Evolutionary conservation across 306 rosid species (phyloP).

Genomic region (Oemleria cerasiformis): DNA sequence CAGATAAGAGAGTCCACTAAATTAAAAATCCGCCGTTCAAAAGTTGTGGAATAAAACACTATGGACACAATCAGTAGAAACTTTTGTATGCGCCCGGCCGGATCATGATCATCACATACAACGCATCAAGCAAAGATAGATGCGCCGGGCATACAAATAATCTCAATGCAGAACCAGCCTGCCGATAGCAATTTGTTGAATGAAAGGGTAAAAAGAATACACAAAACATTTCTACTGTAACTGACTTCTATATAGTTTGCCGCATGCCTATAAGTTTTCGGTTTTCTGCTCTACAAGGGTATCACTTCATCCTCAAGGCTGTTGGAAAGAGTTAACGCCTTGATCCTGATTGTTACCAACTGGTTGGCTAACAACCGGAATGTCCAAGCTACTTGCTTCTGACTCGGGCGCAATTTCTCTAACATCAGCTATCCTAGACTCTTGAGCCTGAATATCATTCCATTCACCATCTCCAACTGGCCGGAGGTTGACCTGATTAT

Average conservation of each 20-base stretch:
- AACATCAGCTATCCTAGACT: conserved; percentile 85
- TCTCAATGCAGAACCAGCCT: conserved; percentile 1
- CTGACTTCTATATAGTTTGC: conserved; percentile 29
- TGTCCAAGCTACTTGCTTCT: conserved; percentile 86
- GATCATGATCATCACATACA: conserved; percentile 5
- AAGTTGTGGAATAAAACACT: conserved; percentile 1
- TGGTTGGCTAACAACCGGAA: conserved; percentile 83
- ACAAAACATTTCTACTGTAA: conserved; percentile 41
- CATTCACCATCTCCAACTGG: conserved; percentile 74
- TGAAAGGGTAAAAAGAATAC: conserved; percentile 26
- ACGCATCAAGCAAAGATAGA: too few species aligned
- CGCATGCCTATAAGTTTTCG: conserved; percentile 28
- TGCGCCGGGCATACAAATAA: background rate
- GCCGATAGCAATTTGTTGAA: conserved; percentile 21
- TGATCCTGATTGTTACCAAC: conserved; percentile 59
- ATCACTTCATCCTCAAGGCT: conserved; percentile 45
- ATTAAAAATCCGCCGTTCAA: background rate
- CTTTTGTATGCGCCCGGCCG: conserved; percentile 3
- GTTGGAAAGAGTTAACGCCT: conserved; percentile 59
- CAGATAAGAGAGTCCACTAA: background rate
- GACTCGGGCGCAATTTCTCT: conserved; percentile 77
- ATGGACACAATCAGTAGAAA: background rate
- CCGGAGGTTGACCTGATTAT: conserved; percentile 49
- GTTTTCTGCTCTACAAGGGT: conserved; percentile 20
- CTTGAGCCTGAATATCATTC: conserved; percentile 95